Evolutionary conservation across 78 protist species (phyloP).

Genomic region (Planoprotostelium fungivorum): DNA sequence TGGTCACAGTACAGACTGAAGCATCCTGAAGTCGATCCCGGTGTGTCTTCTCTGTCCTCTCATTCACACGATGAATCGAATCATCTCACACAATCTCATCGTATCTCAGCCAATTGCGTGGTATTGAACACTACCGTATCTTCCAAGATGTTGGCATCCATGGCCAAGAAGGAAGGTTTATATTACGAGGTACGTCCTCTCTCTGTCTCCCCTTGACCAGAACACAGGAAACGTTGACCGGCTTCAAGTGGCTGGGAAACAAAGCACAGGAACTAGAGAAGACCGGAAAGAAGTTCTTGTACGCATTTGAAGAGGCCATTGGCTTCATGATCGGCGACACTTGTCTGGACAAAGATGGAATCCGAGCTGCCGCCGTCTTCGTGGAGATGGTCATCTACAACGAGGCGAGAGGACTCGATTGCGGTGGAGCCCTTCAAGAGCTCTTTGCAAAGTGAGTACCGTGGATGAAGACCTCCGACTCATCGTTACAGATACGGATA

Average conservation of each 20-base stretch:
- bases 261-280: conserved; percentile 48
- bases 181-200: conserved; percentile 15
- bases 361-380: conserved; percentile 75
- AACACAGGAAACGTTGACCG: conserved; percentile 92
- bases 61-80: too few relatives aligned
- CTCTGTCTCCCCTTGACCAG: too few relatives aligned
- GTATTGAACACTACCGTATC: conserved; percentile 92
- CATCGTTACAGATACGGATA: conserved; percentile 33
- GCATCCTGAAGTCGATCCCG: background rate
- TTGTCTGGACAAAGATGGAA: conserved; percentile 96
- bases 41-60: background rate
- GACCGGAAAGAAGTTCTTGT: conserved; percentile 63
- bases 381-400: conserved; percentile 74
- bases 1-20: conserved; percentile 17
- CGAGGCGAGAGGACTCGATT: conserved; percentile 22
- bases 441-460: too few relatives aligned
- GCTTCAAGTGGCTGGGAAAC: conserved; percentile 99
- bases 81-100: too few relatives aligned
- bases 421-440: conserved; percentile 35
- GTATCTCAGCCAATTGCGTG: conserved; percentile 1
- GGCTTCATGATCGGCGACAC: conserved; percentile 84
- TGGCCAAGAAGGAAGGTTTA: conserved; percentile 87
- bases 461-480: too few relatives aligned
- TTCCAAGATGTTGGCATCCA: conserved; percentile 66
- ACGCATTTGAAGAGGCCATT: conserved; percentile 82